phyloP scores from a whole-genome alignment of 805 yeast species.

The Tetrapisispora fleetii region DNA sequence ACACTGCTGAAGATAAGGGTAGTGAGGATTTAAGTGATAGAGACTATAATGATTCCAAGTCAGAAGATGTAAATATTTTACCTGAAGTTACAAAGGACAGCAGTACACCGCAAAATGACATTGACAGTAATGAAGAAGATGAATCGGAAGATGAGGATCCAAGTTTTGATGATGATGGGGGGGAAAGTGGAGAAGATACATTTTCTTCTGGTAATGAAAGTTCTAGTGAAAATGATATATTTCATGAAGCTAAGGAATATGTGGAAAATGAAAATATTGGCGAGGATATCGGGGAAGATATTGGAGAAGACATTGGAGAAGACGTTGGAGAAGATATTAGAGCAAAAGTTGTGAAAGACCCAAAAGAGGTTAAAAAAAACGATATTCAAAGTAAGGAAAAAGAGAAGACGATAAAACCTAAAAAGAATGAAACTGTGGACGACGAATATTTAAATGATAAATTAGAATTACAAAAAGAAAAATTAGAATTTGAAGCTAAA shows the following conservation, averaged over 20 bases:
- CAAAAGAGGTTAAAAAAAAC: constrained; percentile 20
- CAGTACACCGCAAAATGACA: not conserved
- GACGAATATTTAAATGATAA: constrained; percentile 5
- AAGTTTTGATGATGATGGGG: not conserved
- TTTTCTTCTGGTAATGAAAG: not conserved
- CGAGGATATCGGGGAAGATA: constrained; percentile 11
- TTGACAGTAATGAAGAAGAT: not conserved
- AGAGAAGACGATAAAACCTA: too few relatives aligned
- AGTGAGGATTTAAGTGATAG: constrained; percentile 7
- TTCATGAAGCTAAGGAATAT: constrained; percentile 18
- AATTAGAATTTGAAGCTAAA: constrained; percentile 19
- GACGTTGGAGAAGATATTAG: constrained; percentile 27
- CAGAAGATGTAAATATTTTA: not conserved
- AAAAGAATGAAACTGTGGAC: constrained; percentile 4
- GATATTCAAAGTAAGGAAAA: constrained; percentile 11
- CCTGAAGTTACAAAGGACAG: not conserved
- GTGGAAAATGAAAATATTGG: constrained; percentile 21
- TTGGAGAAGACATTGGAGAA: constrained; percentile 31
- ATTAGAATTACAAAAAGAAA: constrained; percentile 6
- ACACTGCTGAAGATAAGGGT: constrained; percentile 8
- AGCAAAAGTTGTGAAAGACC: constrained; percentile 27
- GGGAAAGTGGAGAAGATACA: not conserved
- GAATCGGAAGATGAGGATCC: not conserved
- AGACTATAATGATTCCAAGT: constrained; percentile 3
- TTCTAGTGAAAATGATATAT: constrained; percentile 10